Percentiles rank a stretch among this genome's conserved stretches.
Conservation (phyloP, 1,139 yeast genomes). For the Yamadazyma dendronema region DNA sequence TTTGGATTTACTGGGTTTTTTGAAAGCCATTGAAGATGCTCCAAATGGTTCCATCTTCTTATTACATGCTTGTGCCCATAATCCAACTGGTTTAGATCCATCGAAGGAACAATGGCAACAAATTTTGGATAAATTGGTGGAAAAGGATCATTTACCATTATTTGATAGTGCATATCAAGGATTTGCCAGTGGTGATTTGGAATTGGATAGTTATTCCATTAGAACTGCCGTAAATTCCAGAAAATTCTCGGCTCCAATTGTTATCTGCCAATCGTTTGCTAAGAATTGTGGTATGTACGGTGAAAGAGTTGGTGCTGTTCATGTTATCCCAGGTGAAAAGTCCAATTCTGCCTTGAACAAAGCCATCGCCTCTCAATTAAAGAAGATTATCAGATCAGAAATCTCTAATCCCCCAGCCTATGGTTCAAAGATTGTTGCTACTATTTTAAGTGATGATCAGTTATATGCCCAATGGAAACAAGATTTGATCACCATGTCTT, state of each 20-base stretch:
- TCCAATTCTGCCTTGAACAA: slow-evolving; percentile 34
- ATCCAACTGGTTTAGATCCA: slow-evolving; percentile 52
- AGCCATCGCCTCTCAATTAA: slow-evolving; percentile 73
- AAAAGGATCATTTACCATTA: slow-evolving; percentile 38
- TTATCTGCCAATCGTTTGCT: slow-evolving; percentile 95
- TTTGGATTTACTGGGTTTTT: slow-evolving; percentile 66
- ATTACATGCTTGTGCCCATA: slow-evolving; percentile 52
- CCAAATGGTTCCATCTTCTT: slow-evolving; percentile 74
- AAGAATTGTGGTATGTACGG: slow-evolving; percentile 98
- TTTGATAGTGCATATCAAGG: slow-evolving; percentile 53
- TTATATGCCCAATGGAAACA: slow-evolving; percentile 79
- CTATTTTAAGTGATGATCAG: slow-evolving; percentile 62
- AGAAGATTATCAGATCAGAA: slow-evolving; percentile 76
- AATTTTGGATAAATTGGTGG: slow-evolving; percentile 39
- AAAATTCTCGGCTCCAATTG: slow-evolving; percentile 45
- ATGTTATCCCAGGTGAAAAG: slow-evolving; percentile 54
- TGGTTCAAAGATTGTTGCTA: slow-evolving; percentile 90
- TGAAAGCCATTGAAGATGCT: slow-evolving; percentile 65
- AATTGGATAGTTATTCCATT: slow-evolving; percentile 82
- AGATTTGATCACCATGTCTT: slow-evolving; percentile 86
- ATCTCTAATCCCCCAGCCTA: slow-evolving; percentile 94
- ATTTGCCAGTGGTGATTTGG: slow-evolving; percentile 66
- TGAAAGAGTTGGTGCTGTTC: slow-evolving; percentile 95
- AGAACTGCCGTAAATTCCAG: slow-evolving; percentile 68
- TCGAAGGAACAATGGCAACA: slow-evolving; percentile 41